Evolutionary conservation across 305 asterid species (phyloP), one percentile per base, ranked within the genome.

Genomic region (Ilex paraguariensis): DNA sequence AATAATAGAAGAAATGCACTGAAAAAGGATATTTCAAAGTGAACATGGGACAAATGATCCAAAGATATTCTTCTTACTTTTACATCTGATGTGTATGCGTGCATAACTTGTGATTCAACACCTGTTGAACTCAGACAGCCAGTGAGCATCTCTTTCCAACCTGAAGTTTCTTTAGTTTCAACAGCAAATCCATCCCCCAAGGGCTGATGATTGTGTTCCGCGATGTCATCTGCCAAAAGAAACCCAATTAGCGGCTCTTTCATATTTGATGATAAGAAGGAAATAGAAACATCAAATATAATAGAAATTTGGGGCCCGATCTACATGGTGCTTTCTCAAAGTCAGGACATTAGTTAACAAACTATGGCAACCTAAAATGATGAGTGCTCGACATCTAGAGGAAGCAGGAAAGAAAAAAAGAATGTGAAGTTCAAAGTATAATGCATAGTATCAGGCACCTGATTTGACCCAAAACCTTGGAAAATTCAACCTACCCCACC

Each of bases 131-230:
- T 61, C 71, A 66, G 69, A 64, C 77, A 79, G 77, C 70, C 69
- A 69, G 59, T 77, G 39, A 79, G 79, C 85, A 80, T 73, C 57
- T 81, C 87, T 57, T 76, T 74, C 96, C 97, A 85, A 67, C 13
- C 7, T 56, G 6, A 56, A 9, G 39, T 12, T 56, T 10, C 42
- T 56, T 56, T 7, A 56, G 28, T 28, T 56, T 31, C 42, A 56
- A 79, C 72, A 63, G 75, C 77, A 57, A 59, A 83, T 61, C 79
- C 95, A 16, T 48, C 70, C 56, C 57, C 77, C 56, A 77, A 60
- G 59, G 68, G 75, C 39, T 79, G 83, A 59, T 67, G 69, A 52
- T 63, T 71, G 52, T 77, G 70, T 57, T 62, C 78, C 73, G 66
- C 49, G 54, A 62, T 70, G 48, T 66, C 78, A 66, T 69, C 96